Evolutionary conservation across 441 rosid species (phyloP), one percentile per base, ranked within the genome.

Genomic region (Populus hybrid): DNA sequence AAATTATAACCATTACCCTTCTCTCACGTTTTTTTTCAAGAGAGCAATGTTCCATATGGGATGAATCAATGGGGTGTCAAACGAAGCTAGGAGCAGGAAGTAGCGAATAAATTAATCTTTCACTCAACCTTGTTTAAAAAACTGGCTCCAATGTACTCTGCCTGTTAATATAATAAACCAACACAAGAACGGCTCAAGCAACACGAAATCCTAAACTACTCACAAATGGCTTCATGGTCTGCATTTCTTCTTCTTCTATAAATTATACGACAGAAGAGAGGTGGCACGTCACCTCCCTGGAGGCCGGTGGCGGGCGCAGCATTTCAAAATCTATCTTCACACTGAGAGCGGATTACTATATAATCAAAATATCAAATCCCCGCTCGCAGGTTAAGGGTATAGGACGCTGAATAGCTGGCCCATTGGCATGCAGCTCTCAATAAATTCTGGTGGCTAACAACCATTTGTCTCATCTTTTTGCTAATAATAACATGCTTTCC

Each of bases 401-500:
- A 50, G 11, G 12, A 28, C 42, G 35, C 23, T 28, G 67, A 19
- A 53, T 4, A 10, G 42, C 24, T 10, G 9, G n/a, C 30, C 38
- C 24, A 34, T 40, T 0, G 40, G 2, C 16, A 71, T 65, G 28
- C 71, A 63, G 16, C 68, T 72, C 38, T 69, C 5, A n/a, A 9
- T 59, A 69, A 68, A 72, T n/a, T 14, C 53, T 2, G 9, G 10
- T 3, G 4, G 76, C n/a, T 69, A 36, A 21, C 50, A 64, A 69
- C 59, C 6, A 72, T 38, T 32, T 19, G 26, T 71, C 46, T 70
- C 50, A 26, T 34, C 16, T 57, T 73, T 32, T 46, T 12, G 18
- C 59, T 38, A 16, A 66, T 75, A 66, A 23, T 75, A 9, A 42
- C 61, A 79, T 50, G 5, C 77, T 72, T 80, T 82, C 75, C 69